Conservation (phyloP, 805 yeast genomes). For the Candida nanaspora region DNA sequence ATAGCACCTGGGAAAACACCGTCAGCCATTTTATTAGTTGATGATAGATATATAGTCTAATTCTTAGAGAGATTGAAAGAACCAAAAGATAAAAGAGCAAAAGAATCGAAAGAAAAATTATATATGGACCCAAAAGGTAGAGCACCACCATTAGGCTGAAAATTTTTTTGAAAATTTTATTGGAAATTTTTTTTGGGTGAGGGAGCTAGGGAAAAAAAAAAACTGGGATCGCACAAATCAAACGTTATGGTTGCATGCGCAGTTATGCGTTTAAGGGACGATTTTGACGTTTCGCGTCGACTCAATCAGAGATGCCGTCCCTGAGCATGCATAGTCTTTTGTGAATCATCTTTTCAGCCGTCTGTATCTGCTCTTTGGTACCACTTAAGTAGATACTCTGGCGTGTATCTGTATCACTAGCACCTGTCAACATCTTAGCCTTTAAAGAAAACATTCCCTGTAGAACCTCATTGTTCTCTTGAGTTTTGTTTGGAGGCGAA, state of each 20-base stretch:
- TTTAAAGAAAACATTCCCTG: too few relatives aligned
- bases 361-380: neutral
- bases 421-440: too few relatives aligned
- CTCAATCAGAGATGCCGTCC: too few relatives aligned
- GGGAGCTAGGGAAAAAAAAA: too few relatives aligned
- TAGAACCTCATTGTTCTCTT: neutral
- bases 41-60: neutral
- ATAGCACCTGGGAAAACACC: slow-evolving; percentile 99
- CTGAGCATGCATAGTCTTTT: neutral
- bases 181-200: neutral
- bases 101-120: slow-evolving; percentile 4
- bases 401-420: too few relatives aligned
- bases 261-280: too few relatives aligned
- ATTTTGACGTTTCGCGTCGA: too few relatives aligned
- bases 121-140: slow-evolving; percentile 12
- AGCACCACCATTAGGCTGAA: slow-evolving; percentile 8
- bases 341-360: slow-evolving; percentile 13
- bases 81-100: neutral
- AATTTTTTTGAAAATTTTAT: slow-evolving; percentile 2
- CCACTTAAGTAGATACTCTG: neutral
- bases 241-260: neutral
- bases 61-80: neutral
- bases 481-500: neutral
- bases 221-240: too few relatives aligned
- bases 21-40: slow-evolving; percentile 65